Evolutionary conservation across 192 early-diverging fungal species (phyloP).

Genomic region (Coemansia sp.): DNA sequence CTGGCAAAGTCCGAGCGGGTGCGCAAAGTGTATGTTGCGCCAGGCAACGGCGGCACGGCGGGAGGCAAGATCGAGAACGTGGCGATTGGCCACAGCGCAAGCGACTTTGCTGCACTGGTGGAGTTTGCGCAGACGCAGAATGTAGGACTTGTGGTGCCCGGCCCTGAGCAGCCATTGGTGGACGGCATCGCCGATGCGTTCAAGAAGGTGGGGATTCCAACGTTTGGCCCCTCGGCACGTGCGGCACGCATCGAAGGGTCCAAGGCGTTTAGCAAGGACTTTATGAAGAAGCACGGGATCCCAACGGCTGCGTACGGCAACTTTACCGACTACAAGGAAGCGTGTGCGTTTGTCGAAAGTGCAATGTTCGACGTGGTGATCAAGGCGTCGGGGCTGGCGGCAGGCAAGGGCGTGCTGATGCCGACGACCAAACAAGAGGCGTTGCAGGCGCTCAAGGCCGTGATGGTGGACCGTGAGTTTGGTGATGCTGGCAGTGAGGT

Average conservation of each 20-base stretch:
- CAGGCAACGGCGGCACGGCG: constrained; percentile 92
- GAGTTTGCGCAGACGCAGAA: constrained; percentile 77
- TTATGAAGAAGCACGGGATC: constrained; percentile 95
- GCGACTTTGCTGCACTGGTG: constrained; percentile 73
- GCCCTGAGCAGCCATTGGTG: constrained; percentile 96
- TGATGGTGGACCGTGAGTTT: constrained; percentile 91
- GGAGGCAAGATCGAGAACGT: constrained; percentile 82
- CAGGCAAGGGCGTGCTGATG: constrained; percentile 95
- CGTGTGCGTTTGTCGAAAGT: constrained; percentile 63
- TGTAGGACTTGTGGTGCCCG: constrained; percentile 80
- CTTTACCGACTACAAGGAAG: constrained; percentile 78
- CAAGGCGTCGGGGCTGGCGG: constrained; percentile 97
- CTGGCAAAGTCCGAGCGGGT: constrained; percentile 78
- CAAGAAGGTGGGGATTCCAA: constrained; percentile 69
- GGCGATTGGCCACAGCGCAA: constrained; percentile 58
- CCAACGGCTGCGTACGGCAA: constrained; percentile 90
- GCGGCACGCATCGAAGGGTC: constrained; percentile 96
- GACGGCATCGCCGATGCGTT: constrained; percentile 84
- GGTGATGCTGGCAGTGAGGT: constrained; percentile 88
- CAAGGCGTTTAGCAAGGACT: constrained; percentile 98
- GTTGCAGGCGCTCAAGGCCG: constrained; percentile 73
- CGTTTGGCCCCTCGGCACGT: constrained; percentile 86
- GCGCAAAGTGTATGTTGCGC: constrained; percentile 84
- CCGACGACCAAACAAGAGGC: constrained; percentile 86
- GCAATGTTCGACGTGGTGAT: constrained; percentile 74